Conservation (phyloP, 2,329 filamentous ascomycete species). For the Aspergillus pseudonomiae region DNA sequence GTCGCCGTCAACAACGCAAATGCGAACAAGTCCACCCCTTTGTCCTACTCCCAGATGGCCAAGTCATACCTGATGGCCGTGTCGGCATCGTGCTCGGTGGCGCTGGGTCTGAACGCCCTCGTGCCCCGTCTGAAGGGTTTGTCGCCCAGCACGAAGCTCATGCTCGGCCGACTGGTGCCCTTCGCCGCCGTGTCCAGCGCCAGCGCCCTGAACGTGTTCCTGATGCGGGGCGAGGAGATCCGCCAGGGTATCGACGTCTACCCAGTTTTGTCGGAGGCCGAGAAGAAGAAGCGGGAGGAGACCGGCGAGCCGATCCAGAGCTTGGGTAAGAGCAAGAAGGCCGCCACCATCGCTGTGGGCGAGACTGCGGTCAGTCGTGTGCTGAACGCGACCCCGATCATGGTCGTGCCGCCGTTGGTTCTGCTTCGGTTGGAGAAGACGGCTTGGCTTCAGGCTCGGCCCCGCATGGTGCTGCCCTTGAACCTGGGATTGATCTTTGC, state of each 20-base stretch:
- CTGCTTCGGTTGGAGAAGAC: slow-evolving; percentile 83
- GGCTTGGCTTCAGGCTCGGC: slow-evolving; percentile 77
- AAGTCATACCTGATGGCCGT: slow-evolving; percentile 93
- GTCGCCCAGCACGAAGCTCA: slow-evolving; percentile 71
- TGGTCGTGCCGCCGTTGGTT: slow-evolving; percentile 89
- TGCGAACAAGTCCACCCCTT: slow-evolving; percentile 93
- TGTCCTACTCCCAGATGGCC: slow-evolving; percentile 76
- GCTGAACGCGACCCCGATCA: slow-evolving; percentile 92
- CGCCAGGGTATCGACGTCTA: slow-evolving; percentile 89
- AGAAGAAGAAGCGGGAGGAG: slow-evolving; percentile 66
- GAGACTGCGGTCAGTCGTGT: slow-evolving; percentile 92
- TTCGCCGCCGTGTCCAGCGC: slow-evolving; percentile 94
- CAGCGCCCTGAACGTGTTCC: slow-evolving; percentile 89
- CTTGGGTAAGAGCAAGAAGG: slow-evolving; percentile 84
- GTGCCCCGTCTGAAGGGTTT: slow-evolving; percentile 82
- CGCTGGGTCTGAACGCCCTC: slow-evolving; percentile 84
- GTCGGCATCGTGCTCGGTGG: slow-evolving; percentile 89
- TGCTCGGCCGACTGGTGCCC: slow-evolving; percentile 85
- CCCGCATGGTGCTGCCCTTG: slow-evolving; percentile 75
- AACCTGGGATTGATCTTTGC: slow-evolving; percentile 85
- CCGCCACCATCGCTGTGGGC: slow-evolving; percentile 83
- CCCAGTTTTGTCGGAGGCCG: slow-evolving; percentile 72
- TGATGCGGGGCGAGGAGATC: slow-evolving; percentile 98
- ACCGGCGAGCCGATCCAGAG: slow-evolving; percentile 68
- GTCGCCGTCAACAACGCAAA: slow-evolving; percentile 98